Evolutionary conservation across 192 early-diverging fungal genomes (phyloP).

Genomic region (Allomyces macrogynus): DNA sequence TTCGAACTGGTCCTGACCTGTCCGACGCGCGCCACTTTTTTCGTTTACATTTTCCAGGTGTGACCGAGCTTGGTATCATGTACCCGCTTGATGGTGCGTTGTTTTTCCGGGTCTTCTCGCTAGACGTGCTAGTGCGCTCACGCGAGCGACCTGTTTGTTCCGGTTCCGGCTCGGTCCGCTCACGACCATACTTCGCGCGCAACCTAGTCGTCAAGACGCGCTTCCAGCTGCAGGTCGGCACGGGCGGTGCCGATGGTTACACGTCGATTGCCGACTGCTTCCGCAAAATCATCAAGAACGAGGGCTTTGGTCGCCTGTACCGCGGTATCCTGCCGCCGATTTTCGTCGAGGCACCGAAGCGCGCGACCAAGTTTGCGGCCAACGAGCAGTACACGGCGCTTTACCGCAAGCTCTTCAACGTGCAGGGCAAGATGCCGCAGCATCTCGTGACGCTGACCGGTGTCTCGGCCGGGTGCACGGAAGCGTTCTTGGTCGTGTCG

Average conservation of each 20-base stretch:
- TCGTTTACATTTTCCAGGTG: background rate
- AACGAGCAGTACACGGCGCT: constrained; percentile 67
- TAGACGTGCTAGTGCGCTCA: constrained; percentile 2
- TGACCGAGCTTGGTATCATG: constrained; percentile 85
- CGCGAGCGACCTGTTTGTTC: background rate
- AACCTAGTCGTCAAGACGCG: constrained; percentile 70
- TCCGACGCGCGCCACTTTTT: no score
- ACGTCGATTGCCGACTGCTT: constrained; percentile 44
- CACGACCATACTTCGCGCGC: constrained; percentile 2
- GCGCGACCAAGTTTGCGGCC: constrained; percentile 89
- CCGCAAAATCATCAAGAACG: constrained; percentile 41
- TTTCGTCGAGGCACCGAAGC: constrained; percentile 91
- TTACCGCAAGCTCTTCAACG: constrained; percentile 46
- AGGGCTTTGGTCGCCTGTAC: constrained; percentile 53
- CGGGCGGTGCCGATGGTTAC: constrained; percentile 27
- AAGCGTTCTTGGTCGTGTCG: constrained; percentile 73
- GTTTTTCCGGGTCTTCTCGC: constrained; percentile 3
- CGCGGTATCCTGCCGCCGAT: constrained; percentile 92
- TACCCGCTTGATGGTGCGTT: constrained; percentile 62
- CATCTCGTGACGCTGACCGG: constrained; percentile 64
- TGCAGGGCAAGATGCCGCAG: constrained; percentile 49
- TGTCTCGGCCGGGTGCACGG: constrained; percentile 74
- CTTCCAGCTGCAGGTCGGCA: constrained; percentile 62
- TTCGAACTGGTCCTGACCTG: no score
- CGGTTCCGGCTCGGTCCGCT: background rate